Evolutionary conservation across 805 yeast genomes (phyloP), one percentile per base, ranked within the genome.

Genomic region (Scheffersomyces spartinae): DNA sequence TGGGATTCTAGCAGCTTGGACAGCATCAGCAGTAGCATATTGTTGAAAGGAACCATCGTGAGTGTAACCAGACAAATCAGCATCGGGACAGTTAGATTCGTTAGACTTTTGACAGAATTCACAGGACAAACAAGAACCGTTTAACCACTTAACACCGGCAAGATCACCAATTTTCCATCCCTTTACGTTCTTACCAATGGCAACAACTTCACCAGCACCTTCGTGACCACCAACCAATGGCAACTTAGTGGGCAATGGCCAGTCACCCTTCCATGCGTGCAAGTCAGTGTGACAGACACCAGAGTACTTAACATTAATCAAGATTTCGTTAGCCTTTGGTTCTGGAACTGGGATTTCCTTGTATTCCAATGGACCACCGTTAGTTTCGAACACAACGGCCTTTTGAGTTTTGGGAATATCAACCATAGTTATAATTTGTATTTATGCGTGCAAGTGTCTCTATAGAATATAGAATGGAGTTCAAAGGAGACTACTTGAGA

Each of bases 41-140:
- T 83, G 83, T 58, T 83, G 94, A 76, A 83, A 81, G 18, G 93
- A 74, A 40, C 94, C 94, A 52, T 84, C 88, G 46, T 76, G 85
- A 23, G 63, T 61, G 35, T 59, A 59, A 33, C 64, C 66, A 22
- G 64, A 57, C 39, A 59, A 52, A 37, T 55, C 64, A 21, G 66
- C 64, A 1, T 46, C 39, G n/a, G 58, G 41, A 40, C 66, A 59
- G 44, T 55, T 55, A 26, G 63, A 44, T 47, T 59, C 64, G 32
- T 46, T 43, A 16, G 53, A 39, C 26, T 44, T 42, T 32, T 54
- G 55, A 38, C 66, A 59, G 48, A 41, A 52, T 45, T 59, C 66
- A 42, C 66, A 59, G 21, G 39, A 32, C 37, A 55, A 29, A 40
- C 66, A 59, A n/a, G 64, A 53, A 30, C 62, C 60, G 35, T 59